Conservation (phyloP, 2,329 filamentous ascomycete species). For the Hypoxylon sp. region DNA sequence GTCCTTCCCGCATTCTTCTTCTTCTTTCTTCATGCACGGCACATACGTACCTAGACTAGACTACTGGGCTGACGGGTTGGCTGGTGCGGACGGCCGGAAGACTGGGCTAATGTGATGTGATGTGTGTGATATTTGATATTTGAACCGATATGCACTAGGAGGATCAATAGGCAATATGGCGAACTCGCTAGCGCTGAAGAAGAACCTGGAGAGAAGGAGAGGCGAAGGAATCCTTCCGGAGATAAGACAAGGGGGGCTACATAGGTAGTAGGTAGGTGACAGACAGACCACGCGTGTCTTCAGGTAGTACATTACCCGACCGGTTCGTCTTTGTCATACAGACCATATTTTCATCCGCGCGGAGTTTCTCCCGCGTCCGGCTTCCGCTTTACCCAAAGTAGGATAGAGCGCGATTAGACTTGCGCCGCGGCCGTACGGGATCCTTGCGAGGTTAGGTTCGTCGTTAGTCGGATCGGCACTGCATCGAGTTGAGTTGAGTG, state of each 20-base stretch:
- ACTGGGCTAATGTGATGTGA: conserved; percentile 12
- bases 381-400: background rate
- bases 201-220: background rate
- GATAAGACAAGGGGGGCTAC: conserved; percentile 9
- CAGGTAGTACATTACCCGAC: conserved; percentile 3
- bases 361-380: conserved; percentile 16
- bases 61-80: background rate
- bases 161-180: conserved; percentile 17
- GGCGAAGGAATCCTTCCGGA: conserved; percentile 17
- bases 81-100: background rate
- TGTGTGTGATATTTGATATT: conserved; percentile 6
- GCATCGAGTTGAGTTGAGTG: background rate
- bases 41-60: conserved; percentile 6
- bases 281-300: background rate
- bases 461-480: conserved; percentile 3
- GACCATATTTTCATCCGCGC: background rate
- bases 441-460: background rate
- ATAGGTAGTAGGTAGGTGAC: background rate
- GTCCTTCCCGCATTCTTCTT: conserved; percentile 31
- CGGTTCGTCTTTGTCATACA: background rate
- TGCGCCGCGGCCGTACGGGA: background rate
- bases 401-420: conserved; percentile 5
- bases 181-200: conserved; percentile 1
- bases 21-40: conserved; percentile 23
- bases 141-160: background rate